Conservation (phyloP, 306 rosid species). For the Dryas drummondii region DNA sequence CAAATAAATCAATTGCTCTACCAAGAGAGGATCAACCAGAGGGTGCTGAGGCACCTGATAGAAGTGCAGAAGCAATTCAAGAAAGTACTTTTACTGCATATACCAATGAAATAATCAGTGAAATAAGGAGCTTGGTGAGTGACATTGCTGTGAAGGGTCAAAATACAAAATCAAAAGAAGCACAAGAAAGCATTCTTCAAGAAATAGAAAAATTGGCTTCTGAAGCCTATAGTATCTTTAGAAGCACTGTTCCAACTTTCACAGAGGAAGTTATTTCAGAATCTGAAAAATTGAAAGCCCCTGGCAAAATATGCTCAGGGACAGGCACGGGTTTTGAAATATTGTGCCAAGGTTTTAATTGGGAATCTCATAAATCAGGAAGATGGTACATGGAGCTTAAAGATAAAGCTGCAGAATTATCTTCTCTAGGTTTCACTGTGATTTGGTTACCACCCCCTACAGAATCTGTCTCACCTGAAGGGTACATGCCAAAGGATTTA, state of each 20-base stretch:
- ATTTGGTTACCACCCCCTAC: slow-evolving; percentile 99
- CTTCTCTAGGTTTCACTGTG: slow-evolving; percentile 81
- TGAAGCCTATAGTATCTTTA: slow-evolving; percentile 87
- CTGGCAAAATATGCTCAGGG: slow-evolving; percentile 48
- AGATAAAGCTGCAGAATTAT: slow-evolving; percentile 62
- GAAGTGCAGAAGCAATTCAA: slow-evolving; percentile 37
- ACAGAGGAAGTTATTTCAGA: slow-evolving; percentile 51
- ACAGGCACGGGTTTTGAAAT: slow-evolving; percentile 89
- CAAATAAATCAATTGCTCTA: slow-evolving; percentile 34
- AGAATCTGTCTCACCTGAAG: slow-evolving; percentile 93
- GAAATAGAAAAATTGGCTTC: slow-evolving; percentile 93
- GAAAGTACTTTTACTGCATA: slow-evolving; percentile 40
- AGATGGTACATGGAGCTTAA: slow-evolving; percentile 86
- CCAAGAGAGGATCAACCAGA: slow-evolving; percentile 31
- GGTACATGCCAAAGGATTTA: slow-evolving; percentile 94
- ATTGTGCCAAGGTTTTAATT: slow-evolving; percentile 96
- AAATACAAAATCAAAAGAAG: slow-evolving; percentile 66
- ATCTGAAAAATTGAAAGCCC: slow-evolving; percentile 18
- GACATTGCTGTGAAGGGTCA: slow-evolving; percentile 61
- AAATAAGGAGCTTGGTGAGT: slow-evolving; percentile 71
- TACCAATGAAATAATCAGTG: slow-evolving; percentile 72
- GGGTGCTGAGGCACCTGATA: slow-evolving; percentile 34
- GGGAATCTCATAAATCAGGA: slow-evolving; percentile 96
- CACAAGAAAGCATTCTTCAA: slow-evolving; percentile 79
- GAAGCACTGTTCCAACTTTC: slow-evolving; percentile 63